Evolutionary conservation across 352 stramenopile genomes (phyloP).

Genomic region (Phytophthora cactorum): DNA sequence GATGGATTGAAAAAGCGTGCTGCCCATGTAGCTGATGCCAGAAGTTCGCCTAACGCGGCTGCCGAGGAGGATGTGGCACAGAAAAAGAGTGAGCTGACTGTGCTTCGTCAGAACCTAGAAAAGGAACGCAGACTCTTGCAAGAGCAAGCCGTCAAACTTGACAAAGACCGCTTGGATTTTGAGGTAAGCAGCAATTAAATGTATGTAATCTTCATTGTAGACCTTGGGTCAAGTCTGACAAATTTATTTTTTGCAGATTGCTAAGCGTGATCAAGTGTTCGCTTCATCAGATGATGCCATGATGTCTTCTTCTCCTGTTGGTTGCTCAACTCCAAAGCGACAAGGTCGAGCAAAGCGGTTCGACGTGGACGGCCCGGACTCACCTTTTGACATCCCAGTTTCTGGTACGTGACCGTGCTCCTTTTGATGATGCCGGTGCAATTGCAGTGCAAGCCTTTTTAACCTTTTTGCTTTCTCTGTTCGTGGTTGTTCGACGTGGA

Average conservation of each 20-base stretch:
- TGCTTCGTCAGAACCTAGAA: slow-evolving; percentile 46
- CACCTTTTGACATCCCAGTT: slow-evolving; percentile 47
- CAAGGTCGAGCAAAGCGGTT: slow-evolving; percentile 24
- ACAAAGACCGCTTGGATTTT: slow-evolving; percentile 67
- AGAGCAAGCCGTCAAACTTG: slow-evolving; percentile 60
- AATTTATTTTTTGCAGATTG: slow-evolving; percentile 34
- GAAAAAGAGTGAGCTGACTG: slow-evolving; percentile 41
- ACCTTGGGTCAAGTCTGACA: slow-evolving; percentile 13
- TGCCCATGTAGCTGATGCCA: neutral
- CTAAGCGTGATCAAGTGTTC: slow-evolving; percentile 48
- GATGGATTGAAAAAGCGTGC: slow-evolving; percentile 3
- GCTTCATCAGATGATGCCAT: slow-evolving; percentile 4
- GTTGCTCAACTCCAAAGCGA: slow-evolving; percentile 23
- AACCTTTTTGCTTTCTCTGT: slow-evolving; percentile 15
- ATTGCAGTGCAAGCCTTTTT: slow-evolving; percentile 1
- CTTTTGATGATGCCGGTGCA: neutral
- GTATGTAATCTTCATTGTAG: slow-evolving; percentile 1
- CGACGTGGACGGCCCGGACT: slow-evolving; percentile 20
- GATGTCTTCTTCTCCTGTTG: neutral
- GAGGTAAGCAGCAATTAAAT: slow-evolving; percentile 49
- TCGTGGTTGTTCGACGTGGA: slow-evolving; percentile 14
- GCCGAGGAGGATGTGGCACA: slow-evolving; percentile 43
- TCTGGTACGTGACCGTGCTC: slow-evolving; percentile 36
- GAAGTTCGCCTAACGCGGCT: slow-evolving; percentile 31
- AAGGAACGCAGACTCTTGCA: slow-evolving; percentile 52